Evolutionary conservation across 805 yeast genomes (phyloP), one percentile per base, ranked within the genome.

Genomic region (Priceomyces castillae): DNA sequence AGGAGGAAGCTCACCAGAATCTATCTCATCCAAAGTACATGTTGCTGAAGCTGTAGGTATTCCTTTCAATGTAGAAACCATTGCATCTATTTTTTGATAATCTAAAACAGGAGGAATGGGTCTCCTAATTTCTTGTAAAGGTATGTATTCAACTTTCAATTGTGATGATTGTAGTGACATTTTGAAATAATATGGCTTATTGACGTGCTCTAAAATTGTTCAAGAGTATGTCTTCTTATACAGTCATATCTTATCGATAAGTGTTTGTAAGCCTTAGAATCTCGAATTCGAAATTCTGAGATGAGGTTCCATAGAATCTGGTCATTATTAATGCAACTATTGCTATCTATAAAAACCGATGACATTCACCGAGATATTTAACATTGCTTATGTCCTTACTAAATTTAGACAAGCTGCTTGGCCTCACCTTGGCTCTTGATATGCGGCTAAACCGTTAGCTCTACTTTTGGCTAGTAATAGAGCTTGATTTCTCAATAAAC

Each of bases 61-160:
- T 0, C 90, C 90, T 5, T 75, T 69, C 41, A 84, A 62, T 0
- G 90, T 84, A 1, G 86, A 76, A 0, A 77, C 82, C 96, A 88
- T 88, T 4, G 92, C 77, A 38, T 81, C 84, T 34, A 88, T 88
- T 61, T 88, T 88, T 37, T 73, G 71, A 48, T 75, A 62, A 54
- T 88, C 95, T 22, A 89, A 67, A 1, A 86, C 95, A 0, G 96
- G 96, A 19, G 90, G 84, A 23, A 88, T 88, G 7, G 96, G 96
- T 47, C 96, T 71, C 40, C 78, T 73, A 50, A 89, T 89, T 47
- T 81, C 75, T 3, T 71, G 62, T 16, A 88, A 65, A 2, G 95
- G 95, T 7, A 88, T 70, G 42, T 76, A 79, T 10, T 78, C 74
- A 9, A 77, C 70, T 46, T 74, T 77, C 7, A 83, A 57, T 33